Conservation (phyloP, 1,284 basidiomycete species). For the Wallemia mellicola region DNA sequence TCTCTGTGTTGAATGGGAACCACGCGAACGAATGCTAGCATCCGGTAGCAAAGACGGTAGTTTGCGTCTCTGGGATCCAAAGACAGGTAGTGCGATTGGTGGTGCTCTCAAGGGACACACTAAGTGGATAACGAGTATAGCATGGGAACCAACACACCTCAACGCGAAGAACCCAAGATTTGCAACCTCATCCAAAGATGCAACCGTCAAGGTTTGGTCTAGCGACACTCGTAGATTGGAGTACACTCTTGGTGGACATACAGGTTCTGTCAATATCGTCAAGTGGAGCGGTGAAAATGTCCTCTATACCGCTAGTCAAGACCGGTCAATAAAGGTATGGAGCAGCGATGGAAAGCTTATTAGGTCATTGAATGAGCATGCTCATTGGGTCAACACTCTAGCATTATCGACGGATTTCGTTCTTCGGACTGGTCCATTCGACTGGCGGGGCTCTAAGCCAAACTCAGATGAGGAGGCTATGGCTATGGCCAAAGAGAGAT, state of each 20-base stretch:
- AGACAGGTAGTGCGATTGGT: conserved; percentile 51
- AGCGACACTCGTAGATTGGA: conserved; percentile 38
- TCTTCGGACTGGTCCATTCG: conserved; percentile 76
- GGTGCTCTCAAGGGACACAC: conserved; percentile 67
- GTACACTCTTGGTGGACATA: conserved; percentile 73
- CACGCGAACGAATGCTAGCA: conserved; percentile 58
- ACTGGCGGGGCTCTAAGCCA: conserved; percentile 48
- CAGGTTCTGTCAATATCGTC: conserved; percentile 77
- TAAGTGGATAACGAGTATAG: conserved; percentile 88
- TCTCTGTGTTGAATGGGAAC: conserved; percentile 88
- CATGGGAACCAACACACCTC: conserved; percentile 87
- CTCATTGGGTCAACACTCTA: conserved; percentile 94
- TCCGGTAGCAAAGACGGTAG: conserved; percentile 77
- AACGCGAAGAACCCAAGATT: conserved; percentile 47
- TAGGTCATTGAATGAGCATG: conserved; percentile 61
- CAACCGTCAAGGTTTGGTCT: conserved; percentile 80
- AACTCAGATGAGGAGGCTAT: conserved; percentile 37
- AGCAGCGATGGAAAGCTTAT: conserved; percentile 25
- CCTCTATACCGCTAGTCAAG: conserved; percentile 76
- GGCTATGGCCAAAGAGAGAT: conserved; percentile 22
- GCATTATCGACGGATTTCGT: conserved; percentile 86
- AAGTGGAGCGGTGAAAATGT: conserved; percentile 56
- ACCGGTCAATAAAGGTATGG: conserved; percentile 83
- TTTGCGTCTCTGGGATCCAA: conserved; percentile 67
- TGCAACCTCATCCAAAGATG: conserved; percentile 84